Conservation (phyloP, 2,329 filamentous ascomycete species). For the Aspergillus carbonarius region DNA sequence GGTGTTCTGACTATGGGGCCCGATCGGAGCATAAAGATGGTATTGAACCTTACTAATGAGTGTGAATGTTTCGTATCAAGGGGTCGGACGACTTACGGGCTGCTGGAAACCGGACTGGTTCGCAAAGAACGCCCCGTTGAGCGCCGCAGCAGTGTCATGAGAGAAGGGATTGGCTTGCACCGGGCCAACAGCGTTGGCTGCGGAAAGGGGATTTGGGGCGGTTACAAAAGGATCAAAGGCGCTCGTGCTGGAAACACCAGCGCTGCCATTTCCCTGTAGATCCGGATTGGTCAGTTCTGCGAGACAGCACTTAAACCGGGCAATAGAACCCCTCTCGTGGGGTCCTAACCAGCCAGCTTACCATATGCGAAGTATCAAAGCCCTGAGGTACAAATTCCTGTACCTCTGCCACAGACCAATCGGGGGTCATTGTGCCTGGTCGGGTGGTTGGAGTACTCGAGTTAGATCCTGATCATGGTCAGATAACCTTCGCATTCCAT, state of each 20-base stretch:
- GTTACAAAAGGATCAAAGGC: constrained; percentile 67
- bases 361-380: constrained; percentile 52
- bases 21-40: constrained; percentile 87
- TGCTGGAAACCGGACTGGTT: constrained; percentile 60
- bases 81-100: constrained; percentile 52
- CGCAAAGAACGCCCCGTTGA: constrained; percentile 67
- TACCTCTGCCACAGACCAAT: constrained; percentile 47
- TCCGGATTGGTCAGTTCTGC: constrained; percentile 26
- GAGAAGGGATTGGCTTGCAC: constrained; percentile 73
- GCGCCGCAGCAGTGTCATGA: constrained; percentile 60
- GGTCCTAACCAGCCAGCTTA: constrained; percentile 30
- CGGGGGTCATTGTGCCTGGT: constrained; percentile 42
- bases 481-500: constrained; percentile 14
- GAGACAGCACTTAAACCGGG: background rate
- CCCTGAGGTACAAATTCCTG: constrained; percentile 56
- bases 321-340: background rate
- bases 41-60: constrained; percentile 67
- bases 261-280: constrained; percentile 50
- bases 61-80: background rate
- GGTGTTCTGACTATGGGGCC: constrained; percentile 77
- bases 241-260: constrained; percentile 49
- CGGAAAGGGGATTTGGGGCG: constrained; percentile 53
- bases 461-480: constrained; percentile 39
- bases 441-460: constrained; percentile 41
- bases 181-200: constrained; percentile 44